Conservation (phyloP, 1,139 yeast genomes). For the Hansenula sp. region DNA sequence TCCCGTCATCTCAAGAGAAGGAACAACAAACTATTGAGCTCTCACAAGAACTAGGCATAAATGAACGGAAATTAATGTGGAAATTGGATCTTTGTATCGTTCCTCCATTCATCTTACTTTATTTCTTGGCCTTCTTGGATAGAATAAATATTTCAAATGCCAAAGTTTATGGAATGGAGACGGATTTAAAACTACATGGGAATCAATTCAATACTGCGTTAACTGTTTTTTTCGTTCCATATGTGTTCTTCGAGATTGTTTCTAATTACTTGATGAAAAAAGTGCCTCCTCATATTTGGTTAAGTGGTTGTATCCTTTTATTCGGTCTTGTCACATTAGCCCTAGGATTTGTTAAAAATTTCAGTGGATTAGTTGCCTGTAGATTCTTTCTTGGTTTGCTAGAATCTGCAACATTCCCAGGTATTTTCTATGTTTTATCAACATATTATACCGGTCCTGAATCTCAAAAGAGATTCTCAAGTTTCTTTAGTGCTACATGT, state of each 20-base stretch:
- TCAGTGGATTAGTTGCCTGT: slow-evolving; percentile 42
- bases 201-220: slow-evolving; percentile 46
- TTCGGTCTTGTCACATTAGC: slow-evolving; percentile 49
- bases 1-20: slow-evolving; percentile 19
- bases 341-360: slow-evolving; percentile 41
- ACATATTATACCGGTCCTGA: slow-evolving; percentile 38
- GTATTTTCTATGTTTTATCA: slow-evolving; percentile 37
- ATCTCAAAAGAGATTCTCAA: slow-evolving; percentile 35
- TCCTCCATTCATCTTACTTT: slow-evolving; percentile 50
- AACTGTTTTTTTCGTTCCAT: slow-evolving; percentile 50
- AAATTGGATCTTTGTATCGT: slow-evolving; percentile 50
- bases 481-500: slow-evolving; percentile 39
- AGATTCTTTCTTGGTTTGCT: slow-evolving; percentile 49
- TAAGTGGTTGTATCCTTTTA: slow-evolving; percentile 31
- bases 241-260: slow-evolving; percentile 45
- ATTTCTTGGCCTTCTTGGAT: slow-evolving; percentile 55
- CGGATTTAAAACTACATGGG: slow-evolving; percentile 42
- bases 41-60: slow-evolving; percentile 38
- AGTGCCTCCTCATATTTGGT: slow-evolving; percentile 27
- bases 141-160: slow-evolving; percentile 59
- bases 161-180: slow-evolving; percentile 47
- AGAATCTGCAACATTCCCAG: slow-evolving; percentile 56
- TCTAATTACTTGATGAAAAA: slow-evolving; percentile 37
- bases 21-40: slow-evolving; percentile 29
- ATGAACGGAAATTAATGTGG: slow-evolving; percentile 39